Evolutionary conservation across 208 protist genomes (phyloP).

Genomic region (Naegleria fowleri): DNA sequence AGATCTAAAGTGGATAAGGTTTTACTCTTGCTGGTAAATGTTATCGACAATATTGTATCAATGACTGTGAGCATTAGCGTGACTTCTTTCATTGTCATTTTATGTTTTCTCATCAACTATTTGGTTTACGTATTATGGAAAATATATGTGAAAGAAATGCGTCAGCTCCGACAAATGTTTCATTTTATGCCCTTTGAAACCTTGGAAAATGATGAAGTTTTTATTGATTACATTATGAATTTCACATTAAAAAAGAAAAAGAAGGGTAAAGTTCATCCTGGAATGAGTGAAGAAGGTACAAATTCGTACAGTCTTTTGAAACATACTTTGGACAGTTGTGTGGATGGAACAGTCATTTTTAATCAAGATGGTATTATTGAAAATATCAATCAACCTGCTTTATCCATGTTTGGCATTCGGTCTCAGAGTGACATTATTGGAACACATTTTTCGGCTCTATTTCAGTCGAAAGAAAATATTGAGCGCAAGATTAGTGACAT

Average conservation of each 20-base stretch:
- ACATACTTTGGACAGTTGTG: neutral
- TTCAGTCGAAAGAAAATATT: neutral
- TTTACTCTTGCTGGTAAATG: neutral
- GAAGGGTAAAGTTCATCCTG: neutral
- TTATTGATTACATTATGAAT: neutral
- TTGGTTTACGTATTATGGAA: neutral
- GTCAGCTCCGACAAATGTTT: neutral
- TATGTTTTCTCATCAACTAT: neutral
- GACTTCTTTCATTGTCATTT: neutral
- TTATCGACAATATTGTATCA: neutral
- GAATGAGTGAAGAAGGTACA: neutral
- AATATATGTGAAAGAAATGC: neutral
- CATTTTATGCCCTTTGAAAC: neutral
- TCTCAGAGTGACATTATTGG: neutral
- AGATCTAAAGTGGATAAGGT: neutral
- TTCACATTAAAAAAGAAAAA: neutral
- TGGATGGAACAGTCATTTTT: constrained; percentile 5
- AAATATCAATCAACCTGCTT: neutral
- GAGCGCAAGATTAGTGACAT: neutral
- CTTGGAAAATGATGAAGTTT: neutral
- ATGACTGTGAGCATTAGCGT: neutral
- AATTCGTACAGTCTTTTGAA: neutral
- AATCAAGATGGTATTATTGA: neutral
- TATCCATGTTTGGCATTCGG: neutral
- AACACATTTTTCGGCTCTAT: neutral